phyloP scores from a whole-genome alignment of 768 basidiomycete genomes.

The Termitomyces sp. region DNA sequence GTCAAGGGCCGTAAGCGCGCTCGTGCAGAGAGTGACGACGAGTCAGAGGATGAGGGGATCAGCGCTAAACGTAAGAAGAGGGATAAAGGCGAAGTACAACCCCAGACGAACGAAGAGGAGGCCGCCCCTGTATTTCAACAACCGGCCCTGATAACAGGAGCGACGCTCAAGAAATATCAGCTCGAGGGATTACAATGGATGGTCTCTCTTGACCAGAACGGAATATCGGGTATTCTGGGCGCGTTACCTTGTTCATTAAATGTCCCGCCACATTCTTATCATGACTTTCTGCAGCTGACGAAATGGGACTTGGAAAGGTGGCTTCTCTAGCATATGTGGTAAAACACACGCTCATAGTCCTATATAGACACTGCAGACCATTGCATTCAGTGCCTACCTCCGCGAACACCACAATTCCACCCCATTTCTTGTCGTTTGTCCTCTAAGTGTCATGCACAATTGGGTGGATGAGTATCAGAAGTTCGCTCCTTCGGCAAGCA shows the following conservation, averaged over 20 bases:
- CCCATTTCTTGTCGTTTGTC: constrained; percentile 88
- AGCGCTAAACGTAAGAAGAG: constrained; percentile 18
- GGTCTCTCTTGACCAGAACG: constrained; percentile 81
- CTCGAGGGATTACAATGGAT: constrained; percentile 95
- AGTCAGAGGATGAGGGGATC: constrained; percentile 10
- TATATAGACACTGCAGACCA: constrained; percentile 84
- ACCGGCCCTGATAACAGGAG: constrained; percentile 78
- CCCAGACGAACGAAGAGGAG: constrained; percentile 17
- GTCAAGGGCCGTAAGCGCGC: constrained; percentile 17
- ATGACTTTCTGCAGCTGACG: constrained; percentile 58
- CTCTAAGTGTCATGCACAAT: constrained; percentile 89
- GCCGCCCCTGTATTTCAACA: constrained; percentile 52
- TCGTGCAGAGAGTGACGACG: constrained; percentile 13
- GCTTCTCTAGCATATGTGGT: not conserved
- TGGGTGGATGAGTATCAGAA: constrained; percentile 83
- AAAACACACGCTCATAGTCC: not conserved
- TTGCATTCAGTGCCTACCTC: constrained; percentile 89
- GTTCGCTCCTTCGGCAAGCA: constrained; percentile 68
- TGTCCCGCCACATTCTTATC: not conserved
- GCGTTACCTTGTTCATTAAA: constrained; percentile 2
- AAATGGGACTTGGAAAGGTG: constrained; percentile 92
- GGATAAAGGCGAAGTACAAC: constrained; percentile 11
- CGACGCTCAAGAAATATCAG: constrained; percentile 83
- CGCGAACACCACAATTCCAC: constrained; percentile 64
- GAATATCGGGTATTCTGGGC: constrained; percentile 78